Base-by-base conservation (phyloP, 2,329 filamentous ascomycete species). In the Fusarium equiseti region DNA sequence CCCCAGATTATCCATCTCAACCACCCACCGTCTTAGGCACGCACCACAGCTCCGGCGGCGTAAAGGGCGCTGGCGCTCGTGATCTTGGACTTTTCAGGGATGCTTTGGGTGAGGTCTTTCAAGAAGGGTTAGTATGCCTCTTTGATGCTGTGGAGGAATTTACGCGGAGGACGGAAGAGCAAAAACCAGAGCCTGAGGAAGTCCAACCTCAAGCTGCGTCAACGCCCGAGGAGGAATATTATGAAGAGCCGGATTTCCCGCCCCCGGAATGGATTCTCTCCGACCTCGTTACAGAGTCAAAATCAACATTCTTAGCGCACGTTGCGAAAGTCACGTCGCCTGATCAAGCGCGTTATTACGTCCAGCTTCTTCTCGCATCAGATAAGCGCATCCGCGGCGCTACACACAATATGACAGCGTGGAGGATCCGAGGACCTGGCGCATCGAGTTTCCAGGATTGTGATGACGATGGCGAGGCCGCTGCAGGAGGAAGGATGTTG, bases 321-420 rank as follows among this genome's bases (percentile, higher is more conserved):
- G 91, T 89, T 38, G 92, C 92, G 0, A 81, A 81, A 4, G 93
- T 97, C 3, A 83, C 85, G 0, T 92, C 91, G 6, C 88, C 92
- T 1, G 83, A 86, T 1, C 88, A 96, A 79, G 95, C 95, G 4
- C 88, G 89, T 62, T 80, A 83, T 4, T 95, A 89, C 76, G 82
- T 98, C 2, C 85, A 89, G 45, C 90, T 97, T 78, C 86, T 99
- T 2, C 85, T 98, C 10, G 87, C 90, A 8, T 92, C 90, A 11
- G 94, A 98, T 80, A 94, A 92, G 81, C 94, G 92, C 73, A 91
- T 94, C 38, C 91, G 94, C n/a, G 84, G 87, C 49, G 96, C 96
- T 7, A 94, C 95, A 65, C 96, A 99, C 80, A 98, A 98, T 79
- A 98, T 99, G 77, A 95, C 92, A 22, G 95, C 95, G 2, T 98